Conservation (phyloP, 2,329 filamentous ascomycete species). For the Blastomyces percursus region DNA sequence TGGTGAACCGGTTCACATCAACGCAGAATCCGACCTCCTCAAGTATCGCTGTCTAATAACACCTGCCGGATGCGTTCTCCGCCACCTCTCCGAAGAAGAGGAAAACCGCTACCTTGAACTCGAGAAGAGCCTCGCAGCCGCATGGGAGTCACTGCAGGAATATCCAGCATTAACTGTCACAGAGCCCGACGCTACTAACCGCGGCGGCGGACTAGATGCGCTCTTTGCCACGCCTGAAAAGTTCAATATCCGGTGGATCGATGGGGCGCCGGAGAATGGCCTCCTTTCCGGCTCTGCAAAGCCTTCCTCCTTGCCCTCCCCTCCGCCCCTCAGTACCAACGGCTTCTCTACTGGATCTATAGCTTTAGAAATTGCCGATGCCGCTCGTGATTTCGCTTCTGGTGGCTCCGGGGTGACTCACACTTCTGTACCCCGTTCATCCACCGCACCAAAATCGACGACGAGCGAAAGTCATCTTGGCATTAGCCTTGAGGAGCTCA, state of each 20-base stretch:
- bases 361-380: slow-evolving; percentile 24
- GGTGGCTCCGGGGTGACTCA: neutral
- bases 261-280: slow-evolving; percentile 21
- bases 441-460: slow-evolving; percentile 21
- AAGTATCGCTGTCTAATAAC: slow-evolving; percentile 36
- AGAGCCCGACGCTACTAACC: slow-evolving; percentile 34
- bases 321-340: slow-evolving; percentile 16
- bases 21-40: slow-evolving; percentile 25
- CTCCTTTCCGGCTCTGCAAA: slow-evolving; percentile 21
- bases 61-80: slow-evolving; percentile 35
- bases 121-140: slow-evolving; percentile 27
- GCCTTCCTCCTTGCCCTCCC: slow-evolving; percentile 15
- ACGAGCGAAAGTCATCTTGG: slow-evolving; percentile 28
- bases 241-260: slow-evolving; percentile 36
- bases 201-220: slow-evolving; percentile 35
- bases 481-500: slow-evolving; percentile 31
- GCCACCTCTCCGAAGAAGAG: slow-evolving; percentile 36
- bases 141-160: slow-evolving; percentile 28
- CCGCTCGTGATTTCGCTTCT: slow-evolving; percentile 17
- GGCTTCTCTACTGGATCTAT: slow-evolving; percentile 27
- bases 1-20: slow-evolving; percentile 33
- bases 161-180: slow-evolving; percentile 28
- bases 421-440: neutral
- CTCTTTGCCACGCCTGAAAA: slow-evolving; percentile 36
- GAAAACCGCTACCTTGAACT: slow-evolving; percentile 37